Evolutionary conservation across 257 asterid genomes (phyloP), one percentile per base, ranked within the genome.

Genomic region (Salvia rosmarinus): DNA sequence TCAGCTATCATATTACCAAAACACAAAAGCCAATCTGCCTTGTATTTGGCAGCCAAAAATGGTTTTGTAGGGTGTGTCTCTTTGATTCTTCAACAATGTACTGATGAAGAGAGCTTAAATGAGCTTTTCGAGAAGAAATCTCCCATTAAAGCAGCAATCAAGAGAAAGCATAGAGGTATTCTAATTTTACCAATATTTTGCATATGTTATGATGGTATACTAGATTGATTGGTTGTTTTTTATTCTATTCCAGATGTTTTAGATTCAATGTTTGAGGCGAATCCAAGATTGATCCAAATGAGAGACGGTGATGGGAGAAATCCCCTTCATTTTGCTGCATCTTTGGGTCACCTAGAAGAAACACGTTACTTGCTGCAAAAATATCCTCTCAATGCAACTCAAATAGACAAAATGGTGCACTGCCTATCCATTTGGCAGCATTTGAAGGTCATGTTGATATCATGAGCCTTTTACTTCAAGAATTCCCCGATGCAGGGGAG

Each of bases 391-490:
- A 6, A 51, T 10, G 81, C 68, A 9, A 17, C 46, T 30, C 58
- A 7, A 32, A 68, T 30, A 40, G 81, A 80, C 71, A 73, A 73
- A 17, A 11, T 1, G 85, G 85, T 12, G 30, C 12, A 6, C 67
- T 69, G 9, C 82, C 85, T 5, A 73, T 80, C 42, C 82, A 80
- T 69, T 0, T 74, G 10, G 85, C 85, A 64, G 21, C 82, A 2
- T 9, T 21, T 2, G 6, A 69, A 46, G 84, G 76, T 3, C 30
- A 25, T 37, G 37, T 72, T 2, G 64, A 68, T 23, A 52, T 56
- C 55, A 23, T 77, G 37, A n/a, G 32, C 5, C 50, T 72, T 56
- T 56, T 83, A 1, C 30, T 25, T 25, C 30, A 25, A 25, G 3
- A 25, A 1, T 25, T 25, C 30, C 30, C 30, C 30, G 76, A 75